Evolutionary conservation across 805 yeast genomes (phyloP).

Genomic region (Lipomyces yamadae): DNA sequence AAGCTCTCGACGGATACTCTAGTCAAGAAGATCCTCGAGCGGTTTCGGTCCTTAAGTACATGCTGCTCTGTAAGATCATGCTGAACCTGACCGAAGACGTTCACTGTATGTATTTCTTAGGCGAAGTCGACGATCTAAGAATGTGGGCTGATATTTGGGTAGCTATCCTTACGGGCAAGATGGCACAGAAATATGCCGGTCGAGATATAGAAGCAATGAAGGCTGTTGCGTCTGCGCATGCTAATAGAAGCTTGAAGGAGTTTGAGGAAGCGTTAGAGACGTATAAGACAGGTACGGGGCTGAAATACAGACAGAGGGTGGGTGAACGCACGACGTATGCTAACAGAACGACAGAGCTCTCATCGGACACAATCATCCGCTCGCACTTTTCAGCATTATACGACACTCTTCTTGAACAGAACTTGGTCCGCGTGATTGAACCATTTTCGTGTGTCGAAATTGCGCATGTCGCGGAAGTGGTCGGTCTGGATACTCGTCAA

Average conservation of each 20-base stretch:
- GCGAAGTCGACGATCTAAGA: background rate
- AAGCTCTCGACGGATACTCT: slow-evolving; percentile 89
- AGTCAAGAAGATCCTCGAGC: slow-evolving; percentile 63
- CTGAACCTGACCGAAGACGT: slow-evolving; percentile 84
- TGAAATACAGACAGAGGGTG: slow-evolving; percentile 40
- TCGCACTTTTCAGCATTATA: slow-evolving; percentile 91
- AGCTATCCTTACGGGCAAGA: slow-evolving; percentile 69
- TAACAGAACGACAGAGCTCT: slow-evolving; percentile 58
- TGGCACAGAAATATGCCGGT: slow-evolving; percentile 73
- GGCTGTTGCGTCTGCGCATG: slow-evolving; percentile 86
- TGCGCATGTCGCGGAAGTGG: slow-evolving; percentile 80
- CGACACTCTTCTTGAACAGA: slow-evolving; percentile 90
- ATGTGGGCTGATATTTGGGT: background rate
- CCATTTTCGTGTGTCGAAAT: slow-evolving; percentile 97
- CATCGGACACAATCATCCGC: slow-evolving; percentile 84
- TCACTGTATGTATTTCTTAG: slow-evolving; percentile 50
- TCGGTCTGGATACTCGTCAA: slow-evolving; percentile 84
- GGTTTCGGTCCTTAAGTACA: slow-evolving; percentile 82
- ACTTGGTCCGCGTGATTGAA: slow-evolving; percentile 90
- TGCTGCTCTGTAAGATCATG: slow-evolving; percentile 94
- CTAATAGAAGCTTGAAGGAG: slow-evolving; percentile 86
- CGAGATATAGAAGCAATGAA: slow-evolving; percentile 94
- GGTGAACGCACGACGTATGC: background rate
- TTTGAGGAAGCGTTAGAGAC: slow-evolving; percentile 80
- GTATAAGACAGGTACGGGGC: slow-evolving; percentile 48